Base-by-base conservation (phyloP, 108 stramenopile genomes). In the Schizochytrium sp. region DNA sequence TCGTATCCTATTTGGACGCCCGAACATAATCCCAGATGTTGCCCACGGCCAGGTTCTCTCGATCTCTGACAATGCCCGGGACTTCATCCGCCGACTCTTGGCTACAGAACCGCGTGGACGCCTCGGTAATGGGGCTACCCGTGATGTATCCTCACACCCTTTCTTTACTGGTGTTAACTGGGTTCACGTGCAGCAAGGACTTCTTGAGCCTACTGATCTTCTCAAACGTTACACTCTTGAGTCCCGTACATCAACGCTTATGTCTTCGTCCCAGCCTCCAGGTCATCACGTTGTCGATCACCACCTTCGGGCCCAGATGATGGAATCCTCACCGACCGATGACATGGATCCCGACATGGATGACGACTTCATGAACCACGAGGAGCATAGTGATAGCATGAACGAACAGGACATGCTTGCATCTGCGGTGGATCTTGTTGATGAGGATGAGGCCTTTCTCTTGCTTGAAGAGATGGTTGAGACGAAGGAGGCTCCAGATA, bases 161-260 rank as follows among this genome's bases (percentile, higher is more conserved):
- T 46, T 88, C 61, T 88, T 88, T 53, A 13, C 40, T 7, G 88
- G 42, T 46, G 19, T 88, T 38, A 49, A 88, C 19, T 88, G 88
- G 88, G 47, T 19, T 0, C 1, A 0, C 4, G n/a, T 88, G 19
- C 50, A 64, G 58, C 60, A 83, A n/a, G 76, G 76, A 10, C 12
- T n/a, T 28, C 50, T 55, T 1, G 45, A 83, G 15, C 50, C 76
- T 1, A 49, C 76, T 10, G 45, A 46, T 10, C 28, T 83, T 13
- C 76, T 83, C 76, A 49, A 55, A 40, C 50, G 53, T 10, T 83
- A 83, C 76, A 55, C 76, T 2, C 47, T 55, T 17, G 76, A 49
- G 76, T 55, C 76, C 38, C 47, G 76, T 10, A 53, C 76, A 53
- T 55, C 50, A 5, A 83, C 47, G 3, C 76, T 55, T 5, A 40